These are phyloP conservation scores for Pugionium cornutum DNA, from an alignment of 345 rosid species.

Conservation along the genomic window DNA sequence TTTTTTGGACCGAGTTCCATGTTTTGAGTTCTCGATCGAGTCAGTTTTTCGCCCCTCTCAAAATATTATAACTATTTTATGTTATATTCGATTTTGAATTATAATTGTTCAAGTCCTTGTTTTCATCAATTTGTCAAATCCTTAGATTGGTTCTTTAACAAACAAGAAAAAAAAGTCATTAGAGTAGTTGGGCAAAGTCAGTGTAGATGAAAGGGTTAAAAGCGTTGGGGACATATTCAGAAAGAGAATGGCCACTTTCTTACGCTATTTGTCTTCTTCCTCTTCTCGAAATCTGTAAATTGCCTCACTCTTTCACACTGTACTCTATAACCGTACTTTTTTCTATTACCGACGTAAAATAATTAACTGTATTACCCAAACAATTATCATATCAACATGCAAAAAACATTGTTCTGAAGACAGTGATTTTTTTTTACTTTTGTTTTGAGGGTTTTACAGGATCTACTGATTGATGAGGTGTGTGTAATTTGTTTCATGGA, in stretches of 20 bases:
- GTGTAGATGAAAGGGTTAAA: slow-evolving; percentile 17
- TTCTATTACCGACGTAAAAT: background rate
- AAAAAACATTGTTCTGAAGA: too few species aligned
- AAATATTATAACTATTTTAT: too few species aligned
- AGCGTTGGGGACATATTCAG: slow-evolving; percentile 29
- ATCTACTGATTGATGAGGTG: background rate
- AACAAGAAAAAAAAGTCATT: background rate
- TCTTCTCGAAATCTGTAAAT: slow-evolving; percentile 63
- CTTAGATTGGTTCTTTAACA: too few species aligned
- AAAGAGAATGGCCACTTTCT: slow-evolving; percentile 59
- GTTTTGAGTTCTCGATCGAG: too few species aligned
- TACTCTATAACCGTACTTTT: background rate
- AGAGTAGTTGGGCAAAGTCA: slow-evolving; percentile 17
- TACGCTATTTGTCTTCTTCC: slow-evolving; percentile 57
- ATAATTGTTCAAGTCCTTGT: too few species aligned
- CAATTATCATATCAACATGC: background rate
- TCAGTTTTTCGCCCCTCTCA: too few species aligned
- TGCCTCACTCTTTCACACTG: slow-evolving; percentile 24
- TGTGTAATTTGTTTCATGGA: slow-evolving; percentile 5
- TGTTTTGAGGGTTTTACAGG: background rate
- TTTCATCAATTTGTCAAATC: too few species aligned
- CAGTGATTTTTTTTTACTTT: too few species aligned
- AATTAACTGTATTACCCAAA: slow-evolving; percentile 9
- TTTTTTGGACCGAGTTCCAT: too few species aligned
- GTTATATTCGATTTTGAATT: too few species aligned